Evolutionary conservation across 208 protist genomes (phyloP), one percentile per base, ranked within the genome.

Genomic region (Leptomonas pyrrhocoris): DNA sequence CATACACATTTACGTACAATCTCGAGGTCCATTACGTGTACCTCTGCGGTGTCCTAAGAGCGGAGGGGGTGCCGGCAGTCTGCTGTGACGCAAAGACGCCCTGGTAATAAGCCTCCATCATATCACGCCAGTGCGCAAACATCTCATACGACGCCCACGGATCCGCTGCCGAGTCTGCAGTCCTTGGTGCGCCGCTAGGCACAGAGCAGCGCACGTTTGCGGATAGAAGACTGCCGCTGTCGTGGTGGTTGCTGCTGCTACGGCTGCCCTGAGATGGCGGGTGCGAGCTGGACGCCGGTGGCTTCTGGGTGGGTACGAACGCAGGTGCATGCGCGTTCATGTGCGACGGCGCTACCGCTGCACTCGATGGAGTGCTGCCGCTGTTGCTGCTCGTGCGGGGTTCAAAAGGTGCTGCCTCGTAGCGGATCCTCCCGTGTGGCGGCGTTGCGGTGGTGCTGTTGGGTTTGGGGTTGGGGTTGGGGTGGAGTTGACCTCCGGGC

Each of bases 91-190:
- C 45, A 11, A 66, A 70, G 53, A 77, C 34, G 8, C 56, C 50
- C 18, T 76, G 70, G 53, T 67, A 73, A 46, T 71, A 81, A 13
- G 57, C 50, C 64, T 81, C 77, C 77, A 84, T 84, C 50, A 70
- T 77, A 34, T 73, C 68, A 21, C 68, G 71, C 67, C 62, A 84
- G 27, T 73, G 73, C 19, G 73, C 79, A 34, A 84, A 84, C 64
- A 75, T 74, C 45, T 72, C 73, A 25, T 71, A 65, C n/a, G 72
- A 76, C 13, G 74, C 78, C 78, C 78, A 83, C 23, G 78, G 78
- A 46, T 80, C 57, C 0, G 42, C 43, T 15, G 57, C 43, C 12
- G 43, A 27, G 25, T 42, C 30, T 23, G 19, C 40, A 2, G 13
- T 9, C 23, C 36, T 25, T 15, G 57, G 25, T 40, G 38, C 23